Conservation (phyloP, 202 grass and related monocot species). For the Digitaria exilis region DNA sequence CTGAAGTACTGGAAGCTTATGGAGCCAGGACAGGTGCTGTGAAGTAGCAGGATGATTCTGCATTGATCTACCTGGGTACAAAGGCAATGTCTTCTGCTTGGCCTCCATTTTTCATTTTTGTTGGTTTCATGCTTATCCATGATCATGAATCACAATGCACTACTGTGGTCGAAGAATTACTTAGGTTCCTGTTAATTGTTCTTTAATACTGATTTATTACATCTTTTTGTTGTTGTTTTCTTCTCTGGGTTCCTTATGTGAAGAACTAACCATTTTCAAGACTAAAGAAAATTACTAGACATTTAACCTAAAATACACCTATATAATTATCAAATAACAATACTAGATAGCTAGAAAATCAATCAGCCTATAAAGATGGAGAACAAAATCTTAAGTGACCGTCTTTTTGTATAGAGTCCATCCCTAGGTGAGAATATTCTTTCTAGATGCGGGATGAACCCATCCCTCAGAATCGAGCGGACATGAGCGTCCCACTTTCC, state of each 20-base stretch:
- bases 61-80: background rate
- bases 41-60: conserved; percentile 21
- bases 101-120: background rate
- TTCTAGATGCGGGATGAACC: too few species aligned
- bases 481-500: too few species aligned
- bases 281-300: background rate
- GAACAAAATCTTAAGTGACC: background rate
- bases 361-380: background rate
- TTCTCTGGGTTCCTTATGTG: background rate
- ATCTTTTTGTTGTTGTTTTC: background rate
- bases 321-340: background rate
- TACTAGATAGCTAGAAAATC: background rate
- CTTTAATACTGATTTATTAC: background rate
- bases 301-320: background rate
- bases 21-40: background rate
- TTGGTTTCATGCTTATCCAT: background rate
- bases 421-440: too few species aligned
- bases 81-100: conserved; percentile 35
- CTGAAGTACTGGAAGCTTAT: conserved; percentile 51
- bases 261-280: background rate
- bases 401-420: too few species aligned
- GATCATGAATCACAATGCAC: conserved; percentile 23
- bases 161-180: background rate
- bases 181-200: background rate
- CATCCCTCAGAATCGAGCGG: too few species aligned